phyloP scores from a whole-genome alignment of 306 rosid species.

The Malus orientalis region DNA sequence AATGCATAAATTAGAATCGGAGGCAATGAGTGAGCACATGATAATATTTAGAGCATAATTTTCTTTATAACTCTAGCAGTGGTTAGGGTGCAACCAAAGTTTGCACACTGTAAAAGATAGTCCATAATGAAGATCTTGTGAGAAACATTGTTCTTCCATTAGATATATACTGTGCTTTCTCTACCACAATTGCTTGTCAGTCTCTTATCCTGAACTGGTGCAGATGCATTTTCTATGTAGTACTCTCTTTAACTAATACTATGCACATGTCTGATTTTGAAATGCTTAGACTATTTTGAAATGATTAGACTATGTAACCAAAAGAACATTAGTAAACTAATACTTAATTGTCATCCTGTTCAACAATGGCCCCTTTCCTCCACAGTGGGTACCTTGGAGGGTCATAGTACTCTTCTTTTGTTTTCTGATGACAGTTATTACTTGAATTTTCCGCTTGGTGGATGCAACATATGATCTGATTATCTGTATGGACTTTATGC shows the following conservation, averaged over 20 bases:
- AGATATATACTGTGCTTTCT: not conserved
- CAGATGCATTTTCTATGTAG: not conserved
- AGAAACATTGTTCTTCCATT: not conserved
- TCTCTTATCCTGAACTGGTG: not conserved
- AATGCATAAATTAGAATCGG: not conserved
- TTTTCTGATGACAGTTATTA: not conserved
- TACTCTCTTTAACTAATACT: not conserved
- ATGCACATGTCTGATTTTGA: not conserved
- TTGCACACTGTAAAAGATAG: no score
- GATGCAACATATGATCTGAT: constrained; percentile 12
- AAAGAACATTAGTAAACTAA: no score
- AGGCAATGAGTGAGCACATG: no score
- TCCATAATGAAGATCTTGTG: no score
- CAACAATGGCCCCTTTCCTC: not conserved
- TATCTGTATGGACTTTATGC: constrained; percentile 13
- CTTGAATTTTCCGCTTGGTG: not conserved
- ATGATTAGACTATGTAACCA: no score
- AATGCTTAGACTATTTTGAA: no score
- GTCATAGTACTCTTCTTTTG: not conserved
- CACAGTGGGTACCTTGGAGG: not conserved
- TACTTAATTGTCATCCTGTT: not conserved
- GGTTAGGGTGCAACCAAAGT: no score
- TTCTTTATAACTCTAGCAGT: no score
- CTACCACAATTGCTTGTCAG: not conserved
- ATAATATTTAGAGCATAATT: no score